A percentile compares a stretch with the other conserved stretches of the same genome.
Evolutionary conservation across 805 yeast genomes (phyloP).

Genomic region (Citeromyces matritensis): DNA sequence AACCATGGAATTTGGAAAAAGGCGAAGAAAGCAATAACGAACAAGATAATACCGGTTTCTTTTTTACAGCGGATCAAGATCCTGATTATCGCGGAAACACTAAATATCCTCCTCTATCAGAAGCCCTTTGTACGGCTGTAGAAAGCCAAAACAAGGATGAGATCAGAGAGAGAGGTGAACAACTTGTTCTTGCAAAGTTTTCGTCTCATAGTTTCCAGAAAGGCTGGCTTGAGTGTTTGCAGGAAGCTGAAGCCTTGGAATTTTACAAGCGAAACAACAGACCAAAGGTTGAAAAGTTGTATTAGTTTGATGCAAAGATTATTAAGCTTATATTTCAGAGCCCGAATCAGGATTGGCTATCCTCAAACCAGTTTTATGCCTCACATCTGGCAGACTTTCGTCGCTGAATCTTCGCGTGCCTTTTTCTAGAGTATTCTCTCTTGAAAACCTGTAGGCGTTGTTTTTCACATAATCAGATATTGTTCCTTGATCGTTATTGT

Average conservation of each 20-base stretch:
- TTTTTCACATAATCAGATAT: background rate
- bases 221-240: slow-evolving; percentile 1
- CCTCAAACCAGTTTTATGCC: slow-evolving; percentile 12
- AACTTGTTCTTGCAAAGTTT: slow-evolving; percentile 4
- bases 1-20: slow-evolving; percentile 25
- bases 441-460: background rate
- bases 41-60: slow-evolving; percentile 47
- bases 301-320: background rate
- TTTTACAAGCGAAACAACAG: background rate
- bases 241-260: slow-evolving; percentile 3
- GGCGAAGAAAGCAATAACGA: slow-evolving; percentile 14
- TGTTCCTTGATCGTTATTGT: slow-evolving; percentile 8
- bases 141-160: slow-evolving; percentile 3
- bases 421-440: slow-evolving; percentile 8
- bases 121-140: slow-evolving; percentile 25
- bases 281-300: background rate
- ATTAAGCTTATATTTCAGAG: slow-evolving; percentile 3
- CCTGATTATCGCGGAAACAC: slow-evolving; percentile 33
- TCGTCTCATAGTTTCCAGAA: slow-evolving; percentile 2
- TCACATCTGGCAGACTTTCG: slow-evolving; percentile 18
- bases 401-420: slow-evolving; percentile 16
- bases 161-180: slow-evolving; percentile 3
- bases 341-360: slow-evolving; percentile 16
- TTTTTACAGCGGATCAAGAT: slow-evolving; percentile 49
- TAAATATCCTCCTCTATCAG: slow-evolving; percentile 25